Percentiles rank a stretch among this genome's conserved stretches.
phyloP scores from a whole-genome alignment of 192 early-diverging fungal species.

The Kickxella alabastrina region DNA sequence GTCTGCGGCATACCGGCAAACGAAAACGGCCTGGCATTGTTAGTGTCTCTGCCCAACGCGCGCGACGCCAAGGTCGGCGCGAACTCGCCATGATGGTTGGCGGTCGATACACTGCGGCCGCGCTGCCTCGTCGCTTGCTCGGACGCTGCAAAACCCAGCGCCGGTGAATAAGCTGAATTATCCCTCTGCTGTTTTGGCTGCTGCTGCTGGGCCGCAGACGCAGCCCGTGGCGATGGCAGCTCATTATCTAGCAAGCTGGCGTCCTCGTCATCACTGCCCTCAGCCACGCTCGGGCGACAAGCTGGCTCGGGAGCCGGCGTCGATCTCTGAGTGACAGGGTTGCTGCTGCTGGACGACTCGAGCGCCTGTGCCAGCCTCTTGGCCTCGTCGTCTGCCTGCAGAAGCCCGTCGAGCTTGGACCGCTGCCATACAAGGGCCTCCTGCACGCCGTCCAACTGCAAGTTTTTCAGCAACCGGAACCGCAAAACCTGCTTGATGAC shows the following conservation, averaged over 20 bases:
- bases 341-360: conserved; percentile 11
- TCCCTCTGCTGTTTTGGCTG: conserved; percentile 35
- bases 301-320: neutral
- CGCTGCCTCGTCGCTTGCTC: conserved; percentile 23
- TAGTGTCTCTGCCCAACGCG: neutral
- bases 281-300: neutral
- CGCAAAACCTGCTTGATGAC: conserved; percentile 84
- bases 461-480: conserved; percentile 81
- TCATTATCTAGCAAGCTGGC: conserved; percentile 14
- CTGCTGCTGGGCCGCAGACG: conserved; percentile 21
- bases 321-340: neutral
- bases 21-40: too few relatives aligned
- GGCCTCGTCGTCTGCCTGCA: conserved; percentile 67
- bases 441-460: conserved; percentile 75
- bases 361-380: conserved; percentile 68
- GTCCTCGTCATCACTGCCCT: conserved; percentile 11
- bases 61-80: conserved; percentile 37
- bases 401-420: conserved; percentile 54
- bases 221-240: too few relatives aligned
- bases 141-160: conserved; percentile 12
- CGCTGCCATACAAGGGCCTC: conserved; percentile 74
- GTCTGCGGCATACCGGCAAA: too few relatives aligned
- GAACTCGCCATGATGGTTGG: conserved; percentile 32
- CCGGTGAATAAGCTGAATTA: conserved; percentile 28
- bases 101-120: conserved; percentile 34